Base-by-base conservation (phyloP, 2,329 filamentous ascomycete genomes). In the Phyllosticta citriasiana region DNA sequence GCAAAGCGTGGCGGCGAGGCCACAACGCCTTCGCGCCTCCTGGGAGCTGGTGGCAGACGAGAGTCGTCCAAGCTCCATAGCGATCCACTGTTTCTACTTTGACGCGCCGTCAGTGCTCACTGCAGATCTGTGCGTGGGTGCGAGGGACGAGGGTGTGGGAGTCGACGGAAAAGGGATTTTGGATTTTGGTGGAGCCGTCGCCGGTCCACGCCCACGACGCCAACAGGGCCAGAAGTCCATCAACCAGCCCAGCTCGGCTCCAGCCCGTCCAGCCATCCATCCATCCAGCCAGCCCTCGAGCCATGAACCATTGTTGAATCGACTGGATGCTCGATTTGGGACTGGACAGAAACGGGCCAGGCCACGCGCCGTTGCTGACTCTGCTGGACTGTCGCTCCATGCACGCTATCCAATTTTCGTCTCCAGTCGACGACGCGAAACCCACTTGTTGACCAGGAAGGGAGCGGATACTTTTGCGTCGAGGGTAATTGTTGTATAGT, bases 51-150 rank as follows among this genome's bases (percentile, higher is more conserved):
- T 47, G 40, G 52, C 55, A 55, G 54, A 61, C 54, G 57, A 54
- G 54, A 57, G 55, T 54, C 54, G 59, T 55, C 59, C 59, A 61
- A 60, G 58, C 58, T 60, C 58, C 58, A 53, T 60, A 24, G 26
- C 27, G 58, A 19, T 53, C 58, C 58, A 60, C 58, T 57, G 55
- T 61, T 61, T 61, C 59, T 61, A 57, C 59, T 61, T 61, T 57
- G 56, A 52, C 52, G 54, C 25, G 59, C 50, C 40, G 59, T 61
- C 59, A 47, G 51, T 61, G 59, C 59, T 54, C 59, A 19, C 24
- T 61, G 59, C 54, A 61, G 54, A 61, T 61, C 59, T 55, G 59
- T 61, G 59, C 59, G 57, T 55, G 57, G 19, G 19, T 22, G 19
- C 19, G 19, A 22, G 19, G 19, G 19, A 22, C 53, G 51, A 55